Evolutionary conservation across 768 basidiomycete genomes (phyloP).

Genomic region (Boletales sp.): DNA sequence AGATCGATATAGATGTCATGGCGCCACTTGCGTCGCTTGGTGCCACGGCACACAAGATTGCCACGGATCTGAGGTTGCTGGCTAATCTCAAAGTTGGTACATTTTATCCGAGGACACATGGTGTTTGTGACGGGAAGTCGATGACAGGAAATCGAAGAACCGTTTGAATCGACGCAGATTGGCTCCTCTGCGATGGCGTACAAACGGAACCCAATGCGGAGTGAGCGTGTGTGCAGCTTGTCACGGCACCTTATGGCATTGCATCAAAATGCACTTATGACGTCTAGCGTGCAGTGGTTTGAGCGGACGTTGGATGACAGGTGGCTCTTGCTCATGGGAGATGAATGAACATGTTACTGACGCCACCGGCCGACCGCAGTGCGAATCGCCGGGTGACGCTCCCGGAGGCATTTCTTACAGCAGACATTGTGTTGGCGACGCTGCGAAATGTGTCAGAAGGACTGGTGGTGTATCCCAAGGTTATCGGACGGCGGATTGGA

Average conservation of each 20-base stretch:
- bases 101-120: neutral
- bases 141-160: conserved; percentile 89
- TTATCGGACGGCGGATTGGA: conserved; percentile 86
- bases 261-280: conserved; percentile 96
- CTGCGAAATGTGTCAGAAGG: conserved; percentile 97
- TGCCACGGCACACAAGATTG: conserved; percentile 96
- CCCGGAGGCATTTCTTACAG: conserved; percentile 95
- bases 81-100: conserved; percentile 81
- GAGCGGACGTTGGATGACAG: conserved; percentile 97
- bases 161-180: conserved; percentile 98
- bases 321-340: conserved; percentile 33
- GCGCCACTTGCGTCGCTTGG: conserved; percentile 87
- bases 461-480: conserved; percentile 97
- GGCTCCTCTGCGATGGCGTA: conserved; percentile 98
- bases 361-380: conserved; percentile 36
- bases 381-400: conserved; percentile 96
- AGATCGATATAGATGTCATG: conserved; percentile 93
- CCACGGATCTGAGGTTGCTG: conserved; percentile 89
- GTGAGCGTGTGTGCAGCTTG: conserved; percentile 93
- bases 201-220: conserved; percentile 99
- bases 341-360: conserved; percentile 4
- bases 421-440: conserved; percentile 93
- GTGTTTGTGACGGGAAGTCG: neutral
- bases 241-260: conserved; percentile 94
- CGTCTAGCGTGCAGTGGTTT: conserved; percentile 94